Evolutionary conservation across 345 rosid genomes (phyloP).

Genomic region (Reutealis trisperma): DNA sequence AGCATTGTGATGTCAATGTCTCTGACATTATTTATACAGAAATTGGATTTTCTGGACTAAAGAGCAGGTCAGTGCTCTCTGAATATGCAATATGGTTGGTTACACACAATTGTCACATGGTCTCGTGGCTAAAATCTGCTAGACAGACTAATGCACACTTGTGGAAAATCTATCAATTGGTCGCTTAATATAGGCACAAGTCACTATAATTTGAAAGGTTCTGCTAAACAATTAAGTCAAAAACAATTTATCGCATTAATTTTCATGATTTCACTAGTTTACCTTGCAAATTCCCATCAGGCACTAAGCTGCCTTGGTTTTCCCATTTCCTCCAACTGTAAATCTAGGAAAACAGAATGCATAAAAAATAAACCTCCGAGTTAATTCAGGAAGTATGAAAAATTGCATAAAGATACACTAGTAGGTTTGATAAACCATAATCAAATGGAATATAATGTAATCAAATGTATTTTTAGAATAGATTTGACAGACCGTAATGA

Average conservation of each 20-base stretch:
- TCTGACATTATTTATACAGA: no score
- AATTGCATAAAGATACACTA: neutral
- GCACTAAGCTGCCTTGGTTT: conserved; percentile 49
- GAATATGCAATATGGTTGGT: neutral
- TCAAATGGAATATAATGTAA: no score
- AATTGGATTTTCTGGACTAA: no score
- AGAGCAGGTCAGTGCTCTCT: no score
- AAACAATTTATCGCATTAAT: neutral
- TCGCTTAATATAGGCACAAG: neutral
- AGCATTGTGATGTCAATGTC: no score
- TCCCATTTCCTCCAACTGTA: conserved; percentile 98
- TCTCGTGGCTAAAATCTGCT: neutral
- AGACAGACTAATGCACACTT: neutral
- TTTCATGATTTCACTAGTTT: conserved; percentile 3
- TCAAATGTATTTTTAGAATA: no score
- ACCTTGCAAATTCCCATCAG: conserved; percentile 70
- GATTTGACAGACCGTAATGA: no score
- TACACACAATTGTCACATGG: neutral
- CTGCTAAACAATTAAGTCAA: neutral
- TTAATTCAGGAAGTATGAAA: neutral
- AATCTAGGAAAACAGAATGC: conserved; percentile 43
- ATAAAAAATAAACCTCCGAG: conserved; percentile 5
- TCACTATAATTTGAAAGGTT: no score
- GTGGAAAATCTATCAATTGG: neutral
- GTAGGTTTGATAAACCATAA: no score